phyloP scores from a whole-genome alignment of 108 stramenopile genomes.

The Skeletonema tropicum region DNA sequence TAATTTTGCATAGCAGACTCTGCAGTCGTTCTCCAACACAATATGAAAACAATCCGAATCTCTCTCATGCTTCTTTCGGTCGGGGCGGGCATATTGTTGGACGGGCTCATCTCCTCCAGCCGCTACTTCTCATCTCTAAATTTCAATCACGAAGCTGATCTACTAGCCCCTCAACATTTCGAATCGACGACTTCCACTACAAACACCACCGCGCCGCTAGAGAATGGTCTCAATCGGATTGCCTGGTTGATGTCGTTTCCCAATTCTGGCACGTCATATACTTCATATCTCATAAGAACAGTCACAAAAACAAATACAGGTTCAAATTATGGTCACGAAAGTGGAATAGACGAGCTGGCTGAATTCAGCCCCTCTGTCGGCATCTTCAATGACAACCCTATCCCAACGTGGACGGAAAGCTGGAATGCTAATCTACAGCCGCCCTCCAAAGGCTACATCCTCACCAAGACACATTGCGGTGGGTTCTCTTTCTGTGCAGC shows the following conservation, averaged over 20 bases:
- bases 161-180: not conserved
- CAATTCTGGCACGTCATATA: conserved; percentile 29
- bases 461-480: conserved; percentile 83
- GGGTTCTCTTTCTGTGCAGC: conserved; percentile 52
- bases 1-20: no score
- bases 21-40: no score
- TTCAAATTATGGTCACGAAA: conserved; percentile 13
- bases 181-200: not conserved
- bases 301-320: conserved; percentile 2
- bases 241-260: conserved; percentile 31
- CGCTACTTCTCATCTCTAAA: not conserved
- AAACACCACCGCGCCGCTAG: not conserved
- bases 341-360: not conserved
- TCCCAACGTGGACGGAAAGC: conserved; percentile 20
- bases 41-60: not conserved
- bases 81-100: not conserved
- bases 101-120: not conserved
- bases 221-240: not conserved
- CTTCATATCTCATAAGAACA: conserved; percentile 3
- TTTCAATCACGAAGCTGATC: not conserved
- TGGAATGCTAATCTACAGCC: not conserved
- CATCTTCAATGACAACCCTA: conserved; percentile 19
- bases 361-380: conserved; percentile 2
- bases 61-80: not conserved
- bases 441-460: conserved; percentile 32